Percentiles rank a stretch among this genome's conserved stretches.
phyloP scores from a whole-genome alignment of 129 eudicot genomes.

The Silybum marianum region DNA sequence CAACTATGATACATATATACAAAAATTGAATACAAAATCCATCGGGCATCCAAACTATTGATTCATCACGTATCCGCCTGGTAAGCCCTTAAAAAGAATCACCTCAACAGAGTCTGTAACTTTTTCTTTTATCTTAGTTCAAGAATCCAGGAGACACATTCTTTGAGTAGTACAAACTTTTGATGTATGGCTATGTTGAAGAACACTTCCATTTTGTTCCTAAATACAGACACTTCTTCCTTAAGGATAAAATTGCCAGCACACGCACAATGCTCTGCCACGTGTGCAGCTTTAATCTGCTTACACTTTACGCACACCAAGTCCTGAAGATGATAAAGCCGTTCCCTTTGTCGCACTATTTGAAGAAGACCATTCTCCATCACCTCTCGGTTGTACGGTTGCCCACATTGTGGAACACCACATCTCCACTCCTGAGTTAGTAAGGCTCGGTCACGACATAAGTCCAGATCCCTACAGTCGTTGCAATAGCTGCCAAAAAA shows the following conservation, averaged over 20 bases:
- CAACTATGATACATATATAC: slow-evolving; percentile 24
- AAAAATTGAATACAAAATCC: slow-evolving; percentile 5
- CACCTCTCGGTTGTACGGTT: slow-evolving; percentile 79
- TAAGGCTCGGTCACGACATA: slow-evolving; percentile 66
- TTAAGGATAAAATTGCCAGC: slow-evolving; percentile 82
- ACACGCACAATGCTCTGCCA: slow-evolving; percentile 83
- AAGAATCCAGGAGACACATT: slow-evolving; percentile 89
- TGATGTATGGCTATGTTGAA: slow-evolving; percentile 66
- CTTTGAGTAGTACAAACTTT: slow-evolving; percentile 77
- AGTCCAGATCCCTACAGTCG: slow-evolving; percentile 89
- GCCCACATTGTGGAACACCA: slow-evolving; percentile 85
- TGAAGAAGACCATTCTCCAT: slow-evolving; percentile 93
- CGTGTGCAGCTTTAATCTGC: slow-evolving; percentile 83
- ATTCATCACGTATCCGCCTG: not conserved
- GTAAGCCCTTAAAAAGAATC: slow-evolving; percentile 2
- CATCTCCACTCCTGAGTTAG: slow-evolving; percentile 88
- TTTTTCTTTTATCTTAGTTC: slow-evolving; percentile 36
- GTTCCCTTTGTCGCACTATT: slow-evolving; percentile 82
- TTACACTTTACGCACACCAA: slow-evolving; percentile 85
- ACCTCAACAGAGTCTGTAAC: not conserved
- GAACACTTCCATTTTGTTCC: slow-evolving; percentile 71
- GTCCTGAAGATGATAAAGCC: slow-evolving; percentile 95
- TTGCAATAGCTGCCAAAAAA: slow-evolving; percentile 78
- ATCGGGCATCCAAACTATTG: not conserved
- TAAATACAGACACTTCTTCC: slow-evolving; percentile 62